Evolutionary conservation across 2,329 filamentous ascomycete species (phyloP), one percentile per base, ranked within the genome.

Genomic region (Monilinia laxa): DNA sequence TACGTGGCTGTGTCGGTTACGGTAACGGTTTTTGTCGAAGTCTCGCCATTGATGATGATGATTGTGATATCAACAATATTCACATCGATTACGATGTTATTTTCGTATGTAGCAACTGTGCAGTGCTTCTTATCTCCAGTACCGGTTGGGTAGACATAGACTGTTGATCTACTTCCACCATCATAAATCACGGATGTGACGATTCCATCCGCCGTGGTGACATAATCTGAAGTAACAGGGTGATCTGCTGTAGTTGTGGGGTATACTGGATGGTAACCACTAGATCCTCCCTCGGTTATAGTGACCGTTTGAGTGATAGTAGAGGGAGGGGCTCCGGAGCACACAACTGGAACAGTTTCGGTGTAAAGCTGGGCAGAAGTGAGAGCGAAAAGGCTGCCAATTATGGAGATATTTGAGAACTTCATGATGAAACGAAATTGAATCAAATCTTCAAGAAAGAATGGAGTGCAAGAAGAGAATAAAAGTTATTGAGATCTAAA

Each of bases 131-230:
- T 64, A 20, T 47, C 45, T 14, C 58, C 54, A 3, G 42, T 31
- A 9, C 70, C 70, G 7, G 68, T 71, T 18, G 70, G 70, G 35
- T 68, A 72, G 10, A 70, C 64, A 53, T 60, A 72, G 20, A 72
- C 55, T 20, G 65, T 64, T 25, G 45, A 69, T 58, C n/a, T 52
- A 7, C 58, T 69, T 9, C 25, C 63, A 16, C 31, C 63, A 18
- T 59, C 55, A 59, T 65, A 60, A 14, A 20, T 38, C 11, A 52
- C 25, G 4, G 55, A 65, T 1, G 63, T 59, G 16, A 60, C 35
- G 1, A n/a, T 59, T 3, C 55, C 63, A 16, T 16, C 35, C 31
- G 35, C 42, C 25, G 63, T 60, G 12, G 35, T 60, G 2, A 60
- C 2, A 40, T 52, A 65, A 0, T 49, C 28, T 49, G 57, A 59